A percentile compares a stretch with the other conserved stretches of the same genome.
phyloP scores from a whole-genome alignment of 108 stramenopile species.

The Stephanodiscus minutulus region DNA sequence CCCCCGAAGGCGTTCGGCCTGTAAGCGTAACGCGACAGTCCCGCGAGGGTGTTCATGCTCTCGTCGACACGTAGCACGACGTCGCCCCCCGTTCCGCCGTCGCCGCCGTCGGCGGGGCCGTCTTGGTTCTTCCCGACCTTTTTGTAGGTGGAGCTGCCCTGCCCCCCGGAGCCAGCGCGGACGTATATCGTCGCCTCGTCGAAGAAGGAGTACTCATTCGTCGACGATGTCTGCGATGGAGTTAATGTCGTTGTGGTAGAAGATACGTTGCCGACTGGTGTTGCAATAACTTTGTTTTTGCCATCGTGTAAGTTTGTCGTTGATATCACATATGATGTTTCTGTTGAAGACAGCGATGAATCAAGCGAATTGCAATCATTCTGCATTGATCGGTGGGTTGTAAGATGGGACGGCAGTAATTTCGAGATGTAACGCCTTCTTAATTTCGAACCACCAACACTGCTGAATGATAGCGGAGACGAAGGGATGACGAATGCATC shows the following conservation, averaged over 20 bases:
- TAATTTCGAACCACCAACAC: background rate
- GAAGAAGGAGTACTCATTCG: constrained; percentile 87
- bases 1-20: constrained; percentile 85
- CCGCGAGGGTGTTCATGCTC: constrained; percentile 90
- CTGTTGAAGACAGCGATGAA: background rate
- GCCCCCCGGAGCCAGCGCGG: constrained; percentile 85
- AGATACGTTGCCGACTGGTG: background rate
- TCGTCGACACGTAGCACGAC: constrained; percentile 82
- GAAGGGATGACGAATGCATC: background rate
- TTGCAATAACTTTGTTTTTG: background rate
- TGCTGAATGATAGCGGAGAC: background rate
- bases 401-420: background rate
- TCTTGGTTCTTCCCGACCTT: constrained; percentile 67
- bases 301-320: too few relatives aligned
- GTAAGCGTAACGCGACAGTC: constrained; percentile 68
- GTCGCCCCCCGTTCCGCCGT: constrained; percentile 92
- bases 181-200: constrained; percentile 85
- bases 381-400: background rate
- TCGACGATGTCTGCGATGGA: constrained; percentile 6
- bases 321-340: background rate
- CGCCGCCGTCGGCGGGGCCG: constrained; percentile 91
- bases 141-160: constrained; percentile 82
- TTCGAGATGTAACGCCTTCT: background rate
- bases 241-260: background rate
- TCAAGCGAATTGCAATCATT: background rate